Percentiles rank a stretch among this genome's conserved stretches.
Conservation (phyloP, 2,329 filamentous ascomycete species). For the Tolypocladium amazonense region DNA sequence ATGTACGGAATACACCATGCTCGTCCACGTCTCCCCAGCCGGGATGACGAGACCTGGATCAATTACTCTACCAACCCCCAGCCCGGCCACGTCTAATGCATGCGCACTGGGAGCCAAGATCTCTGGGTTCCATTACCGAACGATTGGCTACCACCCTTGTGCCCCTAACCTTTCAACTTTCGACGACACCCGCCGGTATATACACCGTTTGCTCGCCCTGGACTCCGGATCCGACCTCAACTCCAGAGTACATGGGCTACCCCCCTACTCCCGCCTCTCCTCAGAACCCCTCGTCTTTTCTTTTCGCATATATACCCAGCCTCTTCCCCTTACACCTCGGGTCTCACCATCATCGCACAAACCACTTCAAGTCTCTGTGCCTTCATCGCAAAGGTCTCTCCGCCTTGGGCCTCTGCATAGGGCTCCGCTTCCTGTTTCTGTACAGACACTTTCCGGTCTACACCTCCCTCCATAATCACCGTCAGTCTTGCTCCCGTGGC, state of each 20-base stretch:
- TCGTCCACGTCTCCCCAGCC: background rate
- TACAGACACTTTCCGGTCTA: background rate
- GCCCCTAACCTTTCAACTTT: conserved; percentile 11
- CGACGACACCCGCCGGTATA: background rate
- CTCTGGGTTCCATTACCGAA: conserved; percentile 16
- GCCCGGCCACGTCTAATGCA: conserved; percentile 11
- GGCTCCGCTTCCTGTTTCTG: background rate
- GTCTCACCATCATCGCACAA: conserved; percentile 6
- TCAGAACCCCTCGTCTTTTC: conserved; percentile 5
- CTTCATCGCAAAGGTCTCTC: background rate
- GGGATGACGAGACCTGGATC: conserved; percentile 16
- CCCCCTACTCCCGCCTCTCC: conserved; percentile 8
- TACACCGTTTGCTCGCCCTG: conserved; percentile 1
- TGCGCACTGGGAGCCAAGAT: conserved; percentile 13
- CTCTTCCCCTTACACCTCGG: conserved; percentile 3
- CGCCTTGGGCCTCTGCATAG: background rate
- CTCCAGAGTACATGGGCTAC: conserved; percentile 8
- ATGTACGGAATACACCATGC: background rate
- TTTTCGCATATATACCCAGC: conserved; percentile 10
- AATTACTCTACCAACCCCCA: conserved; percentile 2
- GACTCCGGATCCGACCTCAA: background rate
- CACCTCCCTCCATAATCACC: background rate
- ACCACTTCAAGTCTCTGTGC: background rate
- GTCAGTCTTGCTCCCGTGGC: conserved; percentile 13
- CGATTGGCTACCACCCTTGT: conserved; percentile 22